A percentile compares a stretch with the other conserved stretches of the same genome.
Conservation (phyloP, 495 filamentous ascomycete genomes). For the Penicillium egyptiacum region DNA sequence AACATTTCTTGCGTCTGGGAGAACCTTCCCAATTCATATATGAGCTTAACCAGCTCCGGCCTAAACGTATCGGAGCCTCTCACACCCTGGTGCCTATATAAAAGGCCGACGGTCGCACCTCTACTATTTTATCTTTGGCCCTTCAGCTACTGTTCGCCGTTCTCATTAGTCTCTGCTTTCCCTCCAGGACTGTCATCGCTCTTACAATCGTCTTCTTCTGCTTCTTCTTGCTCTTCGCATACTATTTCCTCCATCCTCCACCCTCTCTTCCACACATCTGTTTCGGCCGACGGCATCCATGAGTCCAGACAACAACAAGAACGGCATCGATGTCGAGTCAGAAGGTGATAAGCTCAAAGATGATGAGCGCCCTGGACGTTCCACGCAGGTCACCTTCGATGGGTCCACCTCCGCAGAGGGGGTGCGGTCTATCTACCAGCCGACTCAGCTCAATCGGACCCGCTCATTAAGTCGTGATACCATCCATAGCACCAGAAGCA, state of each 20-base stretch:
- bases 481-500: slow-evolving; percentile 21
- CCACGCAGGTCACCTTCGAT: slow-evolving; percentile 27
- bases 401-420: slow-evolving; percentile 20
- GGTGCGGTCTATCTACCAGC: slow-evolving; percentile 26
- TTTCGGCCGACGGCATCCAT: slow-evolving; percentile 16
- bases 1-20: background rate
- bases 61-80: background rate
- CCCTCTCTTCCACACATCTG: slow-evolving; percentile 6
- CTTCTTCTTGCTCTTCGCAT: background rate
- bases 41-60: slow-evolving; percentile 1
- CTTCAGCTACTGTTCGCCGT: background rate
- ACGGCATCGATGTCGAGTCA: slow-evolving; percentile 25
- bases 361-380: slow-evolving; percentile 21
- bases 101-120: slow-evolving; percentile 5
- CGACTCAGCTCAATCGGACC: slow-evolving; percentile 19
- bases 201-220: background rate
- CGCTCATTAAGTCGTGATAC: slow-evolving; percentile 29
- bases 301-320: slow-evolving; percentile 10
- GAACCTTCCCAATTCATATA: slow-evolving; percentile 18
- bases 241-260: background rate
- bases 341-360: slow-evolving; percentile 13
- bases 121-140: background rate
- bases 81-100: slow-evolving; percentile 13
- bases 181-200: background rate
- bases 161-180: no score